Percentiles rank a stretch among this genome's conserved stretches.
These are phyloP conservation scores for Thermoascus crustaceus DNA, from an alignment of 2,329 filamentous ascomycete species.

Conservation along the genomic window DNA sequence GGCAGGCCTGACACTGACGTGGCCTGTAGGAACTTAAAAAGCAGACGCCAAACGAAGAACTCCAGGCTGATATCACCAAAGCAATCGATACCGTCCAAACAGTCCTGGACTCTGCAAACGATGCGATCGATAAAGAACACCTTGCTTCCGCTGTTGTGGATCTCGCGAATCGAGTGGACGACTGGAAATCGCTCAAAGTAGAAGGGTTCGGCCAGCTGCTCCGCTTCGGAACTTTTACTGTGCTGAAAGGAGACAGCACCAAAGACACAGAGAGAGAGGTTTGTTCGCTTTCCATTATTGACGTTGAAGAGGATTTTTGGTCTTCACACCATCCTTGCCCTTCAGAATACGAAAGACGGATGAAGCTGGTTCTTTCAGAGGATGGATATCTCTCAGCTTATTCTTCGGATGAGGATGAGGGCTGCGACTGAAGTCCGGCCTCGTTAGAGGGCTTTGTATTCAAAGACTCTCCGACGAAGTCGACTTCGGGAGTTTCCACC, in stretches of 20 bases:
- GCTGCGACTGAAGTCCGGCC: background rate
- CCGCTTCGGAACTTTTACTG: conserved; percentile 81
- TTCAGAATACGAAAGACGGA: background rate
- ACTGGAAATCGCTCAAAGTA: conserved; percentile 91
- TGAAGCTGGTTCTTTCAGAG: background rate
- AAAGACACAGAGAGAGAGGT: conserved; percentile 90
- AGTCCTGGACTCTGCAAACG: conserved; percentile 77
- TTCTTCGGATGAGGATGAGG: background rate
- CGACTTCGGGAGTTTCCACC: background rate
- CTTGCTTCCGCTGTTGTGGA: conserved; percentile 77
- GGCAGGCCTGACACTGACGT: conserved; percentile 4
- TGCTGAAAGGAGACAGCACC: conserved; percentile 66
- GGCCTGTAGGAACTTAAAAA: conserved; percentile 66
- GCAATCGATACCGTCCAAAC: conserved; percentile 77
- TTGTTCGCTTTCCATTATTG: conserved; percentile 26
- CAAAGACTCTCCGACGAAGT: too few species aligned
- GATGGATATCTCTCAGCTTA: background rate
- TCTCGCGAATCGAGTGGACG: conserved; percentile 73
- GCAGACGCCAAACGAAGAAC: conserved; percentile 65
- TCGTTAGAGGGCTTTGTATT: background rate
- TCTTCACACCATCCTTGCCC: background rate
- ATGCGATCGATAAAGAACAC: conserved; percentile 81
- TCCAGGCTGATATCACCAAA: conserved; percentile 61
- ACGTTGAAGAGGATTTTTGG: conserved; percentile 1
- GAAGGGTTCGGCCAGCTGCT: conserved; percentile 87